Evolutionary conservation across 2,329 filamentous ascomycete genomes (phyloP).

Genomic region (Fusarium falciforme): DNA sequence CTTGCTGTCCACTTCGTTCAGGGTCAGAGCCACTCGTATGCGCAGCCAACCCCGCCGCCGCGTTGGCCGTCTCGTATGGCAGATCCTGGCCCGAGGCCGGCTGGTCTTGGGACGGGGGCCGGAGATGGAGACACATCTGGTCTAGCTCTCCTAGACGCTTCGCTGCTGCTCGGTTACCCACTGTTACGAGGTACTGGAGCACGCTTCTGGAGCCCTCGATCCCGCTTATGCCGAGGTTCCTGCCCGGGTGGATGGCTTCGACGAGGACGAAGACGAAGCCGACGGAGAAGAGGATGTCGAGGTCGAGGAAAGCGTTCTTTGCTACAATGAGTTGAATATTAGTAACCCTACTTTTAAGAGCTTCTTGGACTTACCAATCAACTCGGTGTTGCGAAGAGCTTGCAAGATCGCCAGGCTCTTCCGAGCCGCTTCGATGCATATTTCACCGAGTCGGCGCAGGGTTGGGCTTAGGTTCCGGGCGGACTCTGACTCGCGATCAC

Average conservation of each 20-base stretch:
- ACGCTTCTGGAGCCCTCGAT: slow-evolving; percentile 23
- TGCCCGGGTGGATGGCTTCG: slow-evolving; percentile 14
- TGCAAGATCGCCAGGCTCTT: slow-evolving; percentile 27
- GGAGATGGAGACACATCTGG: slow-evolving; percentile 27
- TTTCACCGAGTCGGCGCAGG: slow-evolving; percentile 25
- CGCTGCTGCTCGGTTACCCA: slow-evolving; percentile 27
- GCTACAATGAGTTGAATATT: not conserved
- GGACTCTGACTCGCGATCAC: slow-evolving; percentile 8
- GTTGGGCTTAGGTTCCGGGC: slow-evolving; percentile 14
- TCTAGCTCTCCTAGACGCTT: slow-evolving; percentile 26
- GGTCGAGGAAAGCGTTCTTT: slow-evolving; percentile 28
- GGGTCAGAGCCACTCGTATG: not conserved
- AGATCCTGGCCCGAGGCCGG: slow-evolving; percentile 5
- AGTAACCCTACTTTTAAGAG: not conserved
- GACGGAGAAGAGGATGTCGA: slow-evolving; percentile 26
- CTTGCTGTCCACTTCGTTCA: not conserved
- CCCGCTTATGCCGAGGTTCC: slow-evolving; percentile 4
- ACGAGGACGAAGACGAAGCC: slow-evolving; percentile 31
- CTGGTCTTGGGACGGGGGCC: slow-evolving; percentile 9
- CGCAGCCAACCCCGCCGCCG: not conserved
- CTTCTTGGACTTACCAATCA: slow-evolving; percentile 6
- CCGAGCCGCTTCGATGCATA: slow-evolving; percentile 26
- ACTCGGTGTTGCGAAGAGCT: slow-evolving; percentile 16
- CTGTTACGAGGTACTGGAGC: slow-evolving; percentile 19
- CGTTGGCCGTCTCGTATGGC: slow-evolving; percentile 2